Evolutionary conservation across 2,329 filamentous ascomycete species (phyloP), one percentile per base, ranked within the genome.

Genomic region (Chaetomium sp.): DNA sequence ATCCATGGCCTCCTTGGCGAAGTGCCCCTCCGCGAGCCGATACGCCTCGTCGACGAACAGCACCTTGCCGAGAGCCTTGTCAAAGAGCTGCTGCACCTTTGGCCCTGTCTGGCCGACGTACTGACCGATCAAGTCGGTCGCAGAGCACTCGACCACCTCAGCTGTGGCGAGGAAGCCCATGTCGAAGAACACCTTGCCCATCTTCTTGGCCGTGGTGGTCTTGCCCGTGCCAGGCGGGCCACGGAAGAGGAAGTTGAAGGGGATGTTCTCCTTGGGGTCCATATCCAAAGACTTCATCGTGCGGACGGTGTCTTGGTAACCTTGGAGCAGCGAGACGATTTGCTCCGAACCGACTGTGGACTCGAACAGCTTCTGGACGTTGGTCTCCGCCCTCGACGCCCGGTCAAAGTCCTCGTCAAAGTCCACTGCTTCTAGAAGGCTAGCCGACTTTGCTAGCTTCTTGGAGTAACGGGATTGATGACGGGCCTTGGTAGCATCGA

Each of bases 1-100:
- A 51, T 85, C 82, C 2, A 85, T 74, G 0, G 83, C 83, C 65
- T 85, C 83, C 53, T 83, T 82, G 0, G 84, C 87, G 68, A 85
- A 92, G 0, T 72, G 70, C 0, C 85, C 85, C 0, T 84, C 82
- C 0, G 77, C 80, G 0, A 92, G 81, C 0, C 88, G 82, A 68
- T 92, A 92, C 0, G 89, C 89, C 72, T 92, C 89, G 63, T 92
- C 90, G 8, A 93, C 83, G 66, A 92, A 88, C 0, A 93, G 79
- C 0, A 92, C 86, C 25, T 83, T 85, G 0, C 90, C 89, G 0
- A 91, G 79, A 0, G 84, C 85, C 45, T 80, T 83, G 60, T 91
- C 86, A 0, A 92, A 75, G 0, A 84, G 74, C 33, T 83, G 78
- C 9, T 82, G 80, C 0, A 89, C 86, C 67, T 90, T 90, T 0